Evolutionary conservation across 2,329 filamentous ascomycete species (phyloP), one percentile per base, ranked within the genome.

Genomic region (Ramularia endophylla): DNA sequence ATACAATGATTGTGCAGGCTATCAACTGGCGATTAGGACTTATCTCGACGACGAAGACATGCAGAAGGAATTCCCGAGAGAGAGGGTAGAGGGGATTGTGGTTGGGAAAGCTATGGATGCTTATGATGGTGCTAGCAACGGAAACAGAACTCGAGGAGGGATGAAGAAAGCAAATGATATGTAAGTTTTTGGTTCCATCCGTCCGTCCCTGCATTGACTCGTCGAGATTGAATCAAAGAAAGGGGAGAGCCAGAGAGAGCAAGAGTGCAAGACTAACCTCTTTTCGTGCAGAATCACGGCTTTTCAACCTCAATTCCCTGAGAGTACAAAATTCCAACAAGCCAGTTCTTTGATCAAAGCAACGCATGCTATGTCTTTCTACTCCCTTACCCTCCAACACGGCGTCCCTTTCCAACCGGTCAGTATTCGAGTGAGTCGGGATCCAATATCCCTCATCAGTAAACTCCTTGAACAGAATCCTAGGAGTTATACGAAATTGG

Each of bases 71-170:
- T n/a, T n/a, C n/a, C n/a, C n/a, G n/a, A n/a, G n/a, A n/a, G n/a
- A n/a, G n/a, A n/a, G 59, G 2, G 64, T 87, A 1, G 75, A 79
- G 55, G 72, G 78, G 4, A 77, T 78, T 1, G 68, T 87, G 7
- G 66, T 85, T 30, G 70, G 70, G 1, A 72, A 79, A 34, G 81
- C 82, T 1, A 74, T 88, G 67, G 72, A 76, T 40, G 76, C 82
- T 3, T 92, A 88, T 57, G 86, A 92, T 56, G 86, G 86, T 57
- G 85, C 86, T 3, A 85, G 83, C 16, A 92, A 92, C 55, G 83
- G 84, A 1, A 88, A 90, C 53, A 78, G 78, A 41, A 85, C 77
- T 2, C 74, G 85, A 50, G 86, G 86, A 12, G 83, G 83, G 0
- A 72, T 92, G 55, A 87, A 86, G 63, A 86, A 80, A 61, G 87